These are phyloP conservation scores for Phytophthora meadii DNA, from an alignment of 352 stramenopile genomes.

Conservation along the genomic window DNA sequence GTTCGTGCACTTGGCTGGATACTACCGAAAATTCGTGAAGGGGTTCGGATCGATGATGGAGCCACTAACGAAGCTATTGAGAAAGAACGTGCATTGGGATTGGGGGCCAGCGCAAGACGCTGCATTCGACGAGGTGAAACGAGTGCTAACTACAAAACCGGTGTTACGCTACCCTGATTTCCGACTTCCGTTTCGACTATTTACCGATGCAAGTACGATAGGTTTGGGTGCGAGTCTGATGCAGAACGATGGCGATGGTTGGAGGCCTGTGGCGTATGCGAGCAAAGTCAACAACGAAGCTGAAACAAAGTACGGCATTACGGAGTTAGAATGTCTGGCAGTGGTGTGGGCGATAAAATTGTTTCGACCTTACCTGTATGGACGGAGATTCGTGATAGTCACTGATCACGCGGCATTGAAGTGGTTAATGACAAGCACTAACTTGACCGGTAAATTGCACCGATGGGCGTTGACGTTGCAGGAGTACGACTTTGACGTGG, in stretches of 20 bases:
- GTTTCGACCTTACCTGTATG: neutral
- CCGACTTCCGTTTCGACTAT: neutral
- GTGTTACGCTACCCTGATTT: conserved; percentile 6
- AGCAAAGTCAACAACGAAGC: conserved; percentile 1
- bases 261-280: neutral
- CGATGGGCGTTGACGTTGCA: no score
- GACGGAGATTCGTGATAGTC: neutral
- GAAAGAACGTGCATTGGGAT: neutral
- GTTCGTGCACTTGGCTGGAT: neutral
- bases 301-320: neutral
- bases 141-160: neutral
- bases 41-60: neutral
- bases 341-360: neutral
- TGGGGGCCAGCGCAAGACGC: neutral
- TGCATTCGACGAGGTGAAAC: conserved; percentile 1
- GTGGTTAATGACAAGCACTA: neutral
- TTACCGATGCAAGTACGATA: conserved; percentile 1
- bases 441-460: no score
- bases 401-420: neutral
- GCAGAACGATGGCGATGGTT: conserved; percentile 1
- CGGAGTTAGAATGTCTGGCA: neutral
- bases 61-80: neutral
- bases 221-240: neutral
- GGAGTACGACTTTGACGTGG: no score
- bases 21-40: neutral